Percentiles rank a stretch among this genome's conserved stretches.
phyloP scores from a whole-genome alignment of 1,284 basidiomycete genomes.

The Heliocybe sulcata region DNA sequence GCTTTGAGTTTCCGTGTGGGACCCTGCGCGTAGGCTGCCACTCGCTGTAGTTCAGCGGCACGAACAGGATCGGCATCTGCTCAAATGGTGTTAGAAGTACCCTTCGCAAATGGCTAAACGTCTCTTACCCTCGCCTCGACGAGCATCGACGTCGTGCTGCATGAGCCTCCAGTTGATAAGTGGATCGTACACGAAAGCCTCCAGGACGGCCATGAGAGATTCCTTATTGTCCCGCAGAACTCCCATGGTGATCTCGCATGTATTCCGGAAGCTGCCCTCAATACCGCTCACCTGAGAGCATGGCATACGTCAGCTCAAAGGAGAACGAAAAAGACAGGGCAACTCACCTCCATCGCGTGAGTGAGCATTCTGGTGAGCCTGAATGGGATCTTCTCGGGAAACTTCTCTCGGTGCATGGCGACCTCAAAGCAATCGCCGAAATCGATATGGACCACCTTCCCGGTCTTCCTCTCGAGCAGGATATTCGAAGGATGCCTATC shows the following conservation, averaged over 20 bases:
- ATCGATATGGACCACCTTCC: slow-evolving; percentile 92
- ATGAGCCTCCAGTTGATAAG: slow-evolving; percentile 85
- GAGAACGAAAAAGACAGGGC: slow-evolving; percentile 8
- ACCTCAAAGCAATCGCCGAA: slow-evolving; percentile 96
- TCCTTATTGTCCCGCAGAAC: slow-evolving; percentile 97
- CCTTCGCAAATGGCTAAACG: not conserved
- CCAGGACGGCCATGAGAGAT: slow-evolving; percentile 94
- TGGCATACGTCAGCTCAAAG: not conserved
- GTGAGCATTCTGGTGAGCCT: slow-evolving; percentile 97
- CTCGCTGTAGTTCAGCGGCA: slow-evolving; percentile 56
- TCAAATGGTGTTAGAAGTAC: not conserved
- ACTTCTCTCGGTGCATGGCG: slow-evolving; percentile 95
- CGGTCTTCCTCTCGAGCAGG: slow-evolving; percentile 87
- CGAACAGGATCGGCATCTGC: slow-evolving; percentile 37
- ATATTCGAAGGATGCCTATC: slow-evolving; percentile 98
- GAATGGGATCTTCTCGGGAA: slow-evolving; percentile 99
- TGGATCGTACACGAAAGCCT: slow-evolving; percentile 91
- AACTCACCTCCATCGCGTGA: slow-evolving; percentile 93
- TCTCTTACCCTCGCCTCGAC: slow-evolving; percentile 1
- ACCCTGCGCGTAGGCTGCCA: slow-evolving; percentile 67
- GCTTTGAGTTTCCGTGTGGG: slow-evolving; percentile 70
- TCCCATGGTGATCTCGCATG: slow-evolving; percentile 96
- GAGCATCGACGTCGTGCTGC: slow-evolving; percentile 46
- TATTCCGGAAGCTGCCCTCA: slow-evolving; percentile 94
- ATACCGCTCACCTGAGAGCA: slow-evolving; percentile 81